Percentiles rank a stretch among this genome's conserved stretches.
Conservation (phyloP, 371 early-diverging fungal species). For the Mucor indicus region DNA sequence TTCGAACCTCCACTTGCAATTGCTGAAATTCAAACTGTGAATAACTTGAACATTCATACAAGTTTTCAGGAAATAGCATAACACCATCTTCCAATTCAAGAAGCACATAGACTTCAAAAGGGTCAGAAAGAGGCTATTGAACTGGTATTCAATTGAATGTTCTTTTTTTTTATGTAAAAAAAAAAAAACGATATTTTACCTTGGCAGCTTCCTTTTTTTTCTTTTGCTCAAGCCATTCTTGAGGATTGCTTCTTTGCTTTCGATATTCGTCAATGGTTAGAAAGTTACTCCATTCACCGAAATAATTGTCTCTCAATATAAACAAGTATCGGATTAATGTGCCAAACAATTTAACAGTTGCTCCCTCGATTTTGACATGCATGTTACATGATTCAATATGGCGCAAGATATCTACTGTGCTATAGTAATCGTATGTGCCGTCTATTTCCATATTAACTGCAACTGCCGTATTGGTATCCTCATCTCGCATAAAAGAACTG, state of each 20-base stretch:
- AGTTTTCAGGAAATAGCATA: conserved; percentile 66
- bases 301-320: conserved; percentile 74
- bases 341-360: conserved; percentile 64
- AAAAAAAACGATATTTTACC: too few species aligned
- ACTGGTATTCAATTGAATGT: too few species aligned
- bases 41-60: conserved; percentile 62
- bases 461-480: conserved; percentile 53
- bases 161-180: too few species aligned
- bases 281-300: conserved; percentile 67
- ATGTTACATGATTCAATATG: conserved; percentile 65
- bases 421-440: conserved; percentile 66
- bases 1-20: conserved; percentile 66
- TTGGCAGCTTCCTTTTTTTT: conserved; percentile 57
- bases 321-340: conserved; percentile 69
- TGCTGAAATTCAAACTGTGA: conserved; percentile 63
- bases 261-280: conserved; percentile 76
- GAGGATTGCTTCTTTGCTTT: conserved; percentile 44
- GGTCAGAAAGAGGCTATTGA: conserved; percentile 55
- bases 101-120: conserved; percentile 64
- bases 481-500: conserved; percentile 61
- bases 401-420: conserved; percentile 44
- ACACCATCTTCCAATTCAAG: conserved; percentile 55
- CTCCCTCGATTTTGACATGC: conserved; percentile 60
- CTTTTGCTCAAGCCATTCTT: conserved; percentile 38
- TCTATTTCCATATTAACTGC: conserved; percentile 49